These are phyloP conservation scores for Fagopyrum tataricum DNA, from an alignment of 148 eudicot species.

Conservation along the genomic window DNA sequence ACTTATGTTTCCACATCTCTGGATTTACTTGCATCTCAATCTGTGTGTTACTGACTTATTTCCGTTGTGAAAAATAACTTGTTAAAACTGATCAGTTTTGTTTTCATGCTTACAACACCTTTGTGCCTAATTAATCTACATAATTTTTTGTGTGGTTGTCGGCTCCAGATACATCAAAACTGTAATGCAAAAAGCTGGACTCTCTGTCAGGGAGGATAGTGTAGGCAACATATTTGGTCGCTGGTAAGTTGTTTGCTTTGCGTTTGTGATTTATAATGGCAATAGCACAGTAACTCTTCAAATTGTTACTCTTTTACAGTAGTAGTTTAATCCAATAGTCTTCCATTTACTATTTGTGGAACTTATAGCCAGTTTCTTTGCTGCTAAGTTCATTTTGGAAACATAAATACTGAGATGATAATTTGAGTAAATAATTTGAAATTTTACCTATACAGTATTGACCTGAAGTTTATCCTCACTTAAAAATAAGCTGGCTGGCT, in stretches of 20 bases:
- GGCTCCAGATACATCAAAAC: slow-evolving; percentile 68
- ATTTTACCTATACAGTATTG: slow-evolving; percentile 2
- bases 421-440: no score
- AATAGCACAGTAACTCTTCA: neutral
- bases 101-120: neutral
- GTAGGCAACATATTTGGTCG: slow-evolving; percentile 97
- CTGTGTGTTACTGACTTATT: neutral
- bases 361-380: neutral
- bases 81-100: neutral
- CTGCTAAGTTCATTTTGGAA: neutral
- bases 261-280: neutral
- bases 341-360: neutral
- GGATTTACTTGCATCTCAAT: slow-evolving; percentile 9
- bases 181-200: slow-evolving; percentile 86
- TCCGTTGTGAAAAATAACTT: neutral
- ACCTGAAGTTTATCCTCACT: neutral
- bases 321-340: neutral
- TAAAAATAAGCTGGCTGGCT: neutral
- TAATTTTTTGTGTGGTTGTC: neutral
- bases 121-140: neutral
- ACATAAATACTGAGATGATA: neutral
- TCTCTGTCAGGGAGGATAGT: slow-evolving; percentile 88
- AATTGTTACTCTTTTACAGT: neutral
- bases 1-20: neutral
- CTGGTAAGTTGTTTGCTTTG: slow-evolving; percentile 47